These are phyloP conservation scores for Termitomyces sp. DNA, from an alignment of 768 basidiomycete genomes.

Conservation along the genomic window DNA sequence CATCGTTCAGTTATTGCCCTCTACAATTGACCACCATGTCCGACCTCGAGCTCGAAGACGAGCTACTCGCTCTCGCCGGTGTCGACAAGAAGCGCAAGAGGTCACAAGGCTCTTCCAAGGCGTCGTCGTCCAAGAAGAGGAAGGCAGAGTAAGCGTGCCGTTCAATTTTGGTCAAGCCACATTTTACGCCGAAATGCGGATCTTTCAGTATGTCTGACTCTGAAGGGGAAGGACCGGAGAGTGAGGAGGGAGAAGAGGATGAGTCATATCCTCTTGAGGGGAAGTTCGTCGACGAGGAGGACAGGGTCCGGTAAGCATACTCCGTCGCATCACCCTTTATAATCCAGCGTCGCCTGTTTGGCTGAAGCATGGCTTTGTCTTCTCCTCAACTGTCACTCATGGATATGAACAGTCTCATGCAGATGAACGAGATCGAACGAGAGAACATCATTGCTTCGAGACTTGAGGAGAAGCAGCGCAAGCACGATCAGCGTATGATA, in stretches of 20 bases:
- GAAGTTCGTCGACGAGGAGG: conserved; percentile 81
- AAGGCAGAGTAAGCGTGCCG: conserved; percentile 59
- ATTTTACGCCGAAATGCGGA: conserved; percentile 12
- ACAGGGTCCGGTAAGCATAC: conserved; percentile 68
- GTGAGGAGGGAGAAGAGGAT: conserved; percentile 47
- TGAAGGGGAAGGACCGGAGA: conserved; percentile 56
- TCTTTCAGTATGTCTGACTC: conserved; percentile 35
- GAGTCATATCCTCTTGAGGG: conserved; percentile 90
- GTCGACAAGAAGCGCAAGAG: conserved; percentile 64
- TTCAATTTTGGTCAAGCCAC: conserved; percentile 7
- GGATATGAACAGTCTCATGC: conserved; percentile 52
- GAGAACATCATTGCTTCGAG: conserved; percentile 82
- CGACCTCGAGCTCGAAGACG: conserved; percentile 54
- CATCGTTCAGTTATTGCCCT: not conserved
- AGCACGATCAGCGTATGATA: conserved; percentile 65
- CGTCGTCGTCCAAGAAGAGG: conserved; percentile 55
- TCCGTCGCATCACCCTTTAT: conserved; percentile 16
- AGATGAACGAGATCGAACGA: conserved; percentile 82
- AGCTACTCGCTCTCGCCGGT: conserved; percentile 78
- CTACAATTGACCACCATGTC: conserved; percentile 29
- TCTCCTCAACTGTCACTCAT: conserved; percentile 11
- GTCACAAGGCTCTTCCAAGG: conserved; percentile 38
- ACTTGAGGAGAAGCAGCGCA: conserved; percentile 72
- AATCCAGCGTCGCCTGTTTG: conserved; percentile 19
- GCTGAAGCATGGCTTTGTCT: conserved; percentile 17